A percentile compares a stretch with the other conserved stretches of the same genome.
Evolutionary conservation across 768 basidiomycete species (phyloP).

Genomic region (Naganishia randhawae): DNA sequence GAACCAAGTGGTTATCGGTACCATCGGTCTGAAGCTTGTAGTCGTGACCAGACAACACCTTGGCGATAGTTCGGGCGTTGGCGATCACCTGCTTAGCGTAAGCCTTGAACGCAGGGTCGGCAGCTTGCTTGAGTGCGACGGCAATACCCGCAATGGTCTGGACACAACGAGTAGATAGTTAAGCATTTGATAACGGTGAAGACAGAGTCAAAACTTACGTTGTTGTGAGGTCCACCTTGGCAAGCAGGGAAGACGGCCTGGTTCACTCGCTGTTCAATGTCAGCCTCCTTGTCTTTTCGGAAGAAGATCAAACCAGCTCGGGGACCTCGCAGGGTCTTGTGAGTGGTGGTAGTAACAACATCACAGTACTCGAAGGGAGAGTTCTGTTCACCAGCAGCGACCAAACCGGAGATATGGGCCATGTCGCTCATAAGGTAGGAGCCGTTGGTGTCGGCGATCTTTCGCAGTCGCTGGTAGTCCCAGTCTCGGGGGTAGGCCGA

Average conservation of each 20-base stretch:
- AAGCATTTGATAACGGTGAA: not conserved
- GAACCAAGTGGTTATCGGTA: slow-evolving; percentile 94
- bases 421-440: slow-evolving; percentile 95
- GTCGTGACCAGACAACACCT: slow-evolving; percentile 67
- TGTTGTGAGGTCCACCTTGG: slow-evolving; percentile 99
- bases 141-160: slow-evolving; percentile 94
- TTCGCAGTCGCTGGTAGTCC: slow-evolving; percentile 82
- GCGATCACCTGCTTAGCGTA: slow-evolving; percentile 93
- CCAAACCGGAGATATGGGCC: slow-evolving; percentile 91
- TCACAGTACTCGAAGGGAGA: slow-evolving; percentile 94
- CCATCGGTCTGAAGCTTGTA: slow-evolving; percentile 97
- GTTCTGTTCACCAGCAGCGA: slow-evolving; percentile 84
- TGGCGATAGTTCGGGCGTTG: slow-evolving; percentile 76
- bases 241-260: slow-evolving; percentile 99
- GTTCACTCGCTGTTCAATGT: slow-evolving; percentile 94
- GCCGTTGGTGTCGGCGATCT: slow-evolving; percentile 78
- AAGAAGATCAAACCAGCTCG: slow-evolving; percentile 98
- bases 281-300: slow-evolving; percentile 82
- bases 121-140: slow-evolving; percentile 83
- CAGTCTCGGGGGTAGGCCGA: slow-evolving; percentile 98
- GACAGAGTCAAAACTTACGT: slow-evolving; percentile 59
- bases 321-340: slow-evolving; percentile 98
- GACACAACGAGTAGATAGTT: not conserved
- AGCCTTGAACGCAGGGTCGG: slow-evolving; percentile 78
- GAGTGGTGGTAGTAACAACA: slow-evolving; percentile 96